These are phyloP conservation scores for Yamadazyma takamatsuzukensis DNA, from an alignment of 805 yeast species.

Conservation along the genomic window DNA sequence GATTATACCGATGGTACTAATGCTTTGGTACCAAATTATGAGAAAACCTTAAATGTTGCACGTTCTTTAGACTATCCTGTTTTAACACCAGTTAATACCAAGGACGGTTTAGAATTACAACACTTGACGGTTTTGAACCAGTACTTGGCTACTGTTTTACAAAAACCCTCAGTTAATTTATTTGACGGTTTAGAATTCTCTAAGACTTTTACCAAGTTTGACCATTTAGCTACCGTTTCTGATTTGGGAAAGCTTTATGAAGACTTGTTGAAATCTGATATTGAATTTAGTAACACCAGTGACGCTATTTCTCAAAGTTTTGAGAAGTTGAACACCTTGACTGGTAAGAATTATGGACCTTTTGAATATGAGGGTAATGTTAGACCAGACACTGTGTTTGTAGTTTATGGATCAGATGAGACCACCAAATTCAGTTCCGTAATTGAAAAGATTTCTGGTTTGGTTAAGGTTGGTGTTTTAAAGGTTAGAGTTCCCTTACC, in stretches of 20 bases:
- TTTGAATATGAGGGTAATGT: slow-evolving; percentile 69
- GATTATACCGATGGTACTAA: slow-evolving; percentile 57
- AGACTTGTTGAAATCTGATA: slow-evolving; percentile 28
- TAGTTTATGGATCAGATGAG: slow-evolving; percentile 73
- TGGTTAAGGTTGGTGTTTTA: slow-evolving; percentile 57
- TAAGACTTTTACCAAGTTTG: slow-evolving; percentile 46
- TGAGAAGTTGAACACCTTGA: slow-evolving; percentile 45
- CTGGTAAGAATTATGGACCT: slow-evolving; percentile 52
- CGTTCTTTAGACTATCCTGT: slow-evolving; percentile 62
- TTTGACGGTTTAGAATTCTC: slow-evolving; percentile 76
- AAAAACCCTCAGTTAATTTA: slow-evolving; percentile 62
- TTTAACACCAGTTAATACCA: slow-evolving; percentile 56
- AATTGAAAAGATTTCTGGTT: slow-evolving; percentile 29
- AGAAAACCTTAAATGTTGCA: slow-evolving; percentile 59
- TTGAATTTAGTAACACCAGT: slow-evolving; percentile 20
- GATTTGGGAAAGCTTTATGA: slow-evolving; percentile 37
- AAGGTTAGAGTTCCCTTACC: slow-evolving; percentile 78
- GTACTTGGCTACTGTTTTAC: slow-evolving; percentile 48
- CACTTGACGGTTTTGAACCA: slow-evolving; percentile 61
- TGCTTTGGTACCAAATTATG: slow-evolving; percentile 60
- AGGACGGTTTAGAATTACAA: slow-evolving; percentile 57
- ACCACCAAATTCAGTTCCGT: slow-evolving; percentile 49
- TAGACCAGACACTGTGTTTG: slow-evolving; percentile 70
- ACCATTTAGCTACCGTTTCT: slow-evolving; percentile 42
- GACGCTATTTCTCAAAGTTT: slow-evolving; percentile 47